Base-by-base conservation (phyloP, 371 early-diverging fungal species). In the Smittium mucronatum region DNA sequence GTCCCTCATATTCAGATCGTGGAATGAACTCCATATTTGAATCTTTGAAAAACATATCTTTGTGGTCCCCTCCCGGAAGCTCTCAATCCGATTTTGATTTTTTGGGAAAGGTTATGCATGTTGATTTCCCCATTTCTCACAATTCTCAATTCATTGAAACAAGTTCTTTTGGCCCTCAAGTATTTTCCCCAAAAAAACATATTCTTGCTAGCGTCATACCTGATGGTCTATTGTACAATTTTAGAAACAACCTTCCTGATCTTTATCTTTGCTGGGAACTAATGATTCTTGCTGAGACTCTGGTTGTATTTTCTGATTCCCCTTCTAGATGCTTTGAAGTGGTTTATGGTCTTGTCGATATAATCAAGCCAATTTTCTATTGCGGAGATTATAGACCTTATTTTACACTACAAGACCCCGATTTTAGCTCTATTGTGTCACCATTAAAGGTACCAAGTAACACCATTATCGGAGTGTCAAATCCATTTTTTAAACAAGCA, bases 361-460 rank as follows among this genome's bases (percentile, higher is more conserved):
- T 96, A 11, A 91, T 96, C 47, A 92, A 91, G 70, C 98, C 98
- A 86, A 91, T 94, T 61, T 89, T 89, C 28, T 95, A 92, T 76
- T 95, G 94, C 69, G 97, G 96, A 30, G 95, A 95, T 76, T 94
- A 86, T 73, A 86, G 97, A 30, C 97, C 97, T 31, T 98, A 95
- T 71, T 91, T 96, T 70, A 98, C 98, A 0, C 91, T 98, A 63
- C 95, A 95, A 75, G 97, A 95, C 75, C 81, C 92, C 0, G 98
- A 98, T 74, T 90, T 94, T 59, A 71, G 73, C 15, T 76, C 77
- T 8, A 69, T 74, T 30, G 75, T 76, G 25, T 76, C 77, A 36
- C 73, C 77, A 72, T 72, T 81, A 32, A 78, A 85, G 72, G 88
- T 92, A n/a, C 84, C 89, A n/a, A 86, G 88, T 1, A 92, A 88